A percentile compares a stretch with the other conserved stretches of the same genome.
phyloP scores from a whole-genome alignment of 805 yeast species.

The Helenozyma rhizophorensis region DNA sequence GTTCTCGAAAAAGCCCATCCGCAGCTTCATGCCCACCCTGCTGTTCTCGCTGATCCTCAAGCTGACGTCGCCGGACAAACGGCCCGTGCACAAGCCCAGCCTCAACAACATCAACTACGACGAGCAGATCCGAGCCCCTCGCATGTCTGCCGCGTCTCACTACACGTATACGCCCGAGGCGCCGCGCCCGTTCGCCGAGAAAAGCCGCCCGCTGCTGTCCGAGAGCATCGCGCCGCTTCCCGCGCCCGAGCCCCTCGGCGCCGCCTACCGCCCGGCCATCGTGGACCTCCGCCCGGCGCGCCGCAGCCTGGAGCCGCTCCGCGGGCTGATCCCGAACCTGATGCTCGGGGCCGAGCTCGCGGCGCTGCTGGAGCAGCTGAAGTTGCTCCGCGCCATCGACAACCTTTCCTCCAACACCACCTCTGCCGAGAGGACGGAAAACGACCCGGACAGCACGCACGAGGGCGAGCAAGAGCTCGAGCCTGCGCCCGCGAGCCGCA shows the following conservation, averaged over 20 bases:
- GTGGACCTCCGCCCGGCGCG: constrained; percentile 15
- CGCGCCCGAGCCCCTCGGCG: neutral
- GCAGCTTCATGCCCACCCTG: constrained; percentile 6
- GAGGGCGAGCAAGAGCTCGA: constrained; percentile 1
- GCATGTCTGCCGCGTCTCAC: constrained; percentile 38
- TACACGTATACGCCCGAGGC: constrained; percentile 20
- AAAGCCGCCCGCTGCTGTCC: constrained; percentile 1
- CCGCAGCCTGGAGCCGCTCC: constrained; percentile 14
- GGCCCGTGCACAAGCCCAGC: constrained; percentile 8
- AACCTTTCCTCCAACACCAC: constrained; percentile 12
- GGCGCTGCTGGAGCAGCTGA: constrained; percentile 10
- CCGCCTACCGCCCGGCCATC: constrained; percentile 12
- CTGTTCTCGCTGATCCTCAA: constrained; percentile 8
- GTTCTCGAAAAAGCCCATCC: constrained; percentile 15
- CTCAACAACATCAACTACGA: constrained; percentile 38
- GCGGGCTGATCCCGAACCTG: constrained; percentile 5
- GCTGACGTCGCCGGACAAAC: constrained; percentile 1
- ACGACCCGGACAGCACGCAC: neutral
- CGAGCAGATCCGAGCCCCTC: constrained; percentile 52
- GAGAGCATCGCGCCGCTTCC: neutral
- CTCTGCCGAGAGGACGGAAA: constrained; percentile 5
- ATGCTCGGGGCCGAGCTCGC: constrained; percentile 3
- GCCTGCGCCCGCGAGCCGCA: neutral
- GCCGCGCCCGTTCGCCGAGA: constrained; percentile 13
- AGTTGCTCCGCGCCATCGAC: constrained; percentile 15